Conservation (phyloP, 1,284 basidiomycete species). For the Ustilago loliicola region DNA sequence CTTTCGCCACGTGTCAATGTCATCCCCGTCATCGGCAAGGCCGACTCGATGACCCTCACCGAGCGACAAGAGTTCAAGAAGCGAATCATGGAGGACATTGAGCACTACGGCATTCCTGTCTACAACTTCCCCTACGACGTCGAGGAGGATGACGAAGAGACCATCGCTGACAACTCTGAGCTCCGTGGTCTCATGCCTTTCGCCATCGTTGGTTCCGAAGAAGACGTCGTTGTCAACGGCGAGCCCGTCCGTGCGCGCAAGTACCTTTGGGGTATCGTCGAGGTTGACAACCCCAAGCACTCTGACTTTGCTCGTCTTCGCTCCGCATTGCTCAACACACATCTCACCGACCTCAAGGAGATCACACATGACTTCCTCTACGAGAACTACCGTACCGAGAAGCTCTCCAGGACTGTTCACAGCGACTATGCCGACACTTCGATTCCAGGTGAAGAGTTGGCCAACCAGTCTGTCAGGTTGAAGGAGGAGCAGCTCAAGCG, state of each 20-base stretch:
- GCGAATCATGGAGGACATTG: slow-evolving; percentile 98
- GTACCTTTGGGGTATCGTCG: slow-evolving; percentile 98
- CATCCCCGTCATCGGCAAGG: slow-evolving; percentile 98
- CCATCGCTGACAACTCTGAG: slow-evolving; percentile 88
- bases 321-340: slow-evolving; percentile 91
- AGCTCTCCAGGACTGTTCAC: slow-evolving; percentile 91
- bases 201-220: slow-evolving; percentile 96
- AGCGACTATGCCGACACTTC: slow-evolving; percentile 74
- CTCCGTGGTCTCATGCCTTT: slow-evolving; percentile 78
- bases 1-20: slow-evolving; percentile 82
- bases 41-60: slow-evolving; percentile 84
- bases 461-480: slow-evolving; percentile 93
- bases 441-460: slow-evolving; percentile 84
- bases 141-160: slow-evolving; percentile 98
- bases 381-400: slow-evolving; percentile 98
- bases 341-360: slow-evolving; percentile 87
- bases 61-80: slow-evolving; percentile 88
- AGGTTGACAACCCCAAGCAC: slow-evolving; percentile 98
- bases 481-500: slow-evolving; percentile 98
- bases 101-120: slow-evolving; percentile 96
- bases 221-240: slow-evolving; percentile 93
- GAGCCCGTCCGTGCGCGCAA: slow-evolving; percentile 89
- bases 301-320: slow-evolving; percentile 95
- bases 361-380: slow-evolving; percentile 90
- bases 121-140: slow-evolving; percentile 99